Evolutionary conservation across 2,329 filamentous ascomycete genomes (phyloP).

Genomic region (Ophiostoma ips): DNA sequence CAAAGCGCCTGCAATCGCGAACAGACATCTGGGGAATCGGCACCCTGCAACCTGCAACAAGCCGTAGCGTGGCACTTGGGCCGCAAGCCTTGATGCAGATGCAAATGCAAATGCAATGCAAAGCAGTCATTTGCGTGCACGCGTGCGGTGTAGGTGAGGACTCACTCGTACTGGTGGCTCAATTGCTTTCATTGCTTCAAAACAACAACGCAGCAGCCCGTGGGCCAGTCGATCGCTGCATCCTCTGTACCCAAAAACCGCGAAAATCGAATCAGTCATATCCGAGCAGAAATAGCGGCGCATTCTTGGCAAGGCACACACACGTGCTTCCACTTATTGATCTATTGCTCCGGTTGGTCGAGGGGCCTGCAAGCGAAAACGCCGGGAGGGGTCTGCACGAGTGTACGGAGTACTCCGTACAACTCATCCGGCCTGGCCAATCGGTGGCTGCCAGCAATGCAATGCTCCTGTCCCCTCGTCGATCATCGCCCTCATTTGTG

Average conservation of each 20-base stretch:
- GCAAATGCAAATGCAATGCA: no score
- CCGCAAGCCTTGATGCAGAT: no score
- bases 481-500: neutral
- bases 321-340: neutral
- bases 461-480: neutral
- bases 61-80: no score
- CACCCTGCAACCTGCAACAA: neutral
- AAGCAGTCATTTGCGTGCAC: no score
- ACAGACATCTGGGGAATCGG: neutral
- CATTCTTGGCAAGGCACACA: neutral
- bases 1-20: no score
- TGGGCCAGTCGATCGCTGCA: neutral
- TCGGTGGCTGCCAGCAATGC: neutral
- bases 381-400: neutral
- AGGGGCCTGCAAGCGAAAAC: no score
- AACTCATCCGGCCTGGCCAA: neutral
- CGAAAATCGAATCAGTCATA: neutral
- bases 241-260: no score
- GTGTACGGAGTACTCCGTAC: no score
- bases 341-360: neutral
- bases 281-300: neutral
- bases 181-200: no score
- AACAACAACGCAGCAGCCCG: neutral
- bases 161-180: no score
- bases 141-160: no score